These are phyloP conservation scores for Oryza longistaminata DNA, from an alignment of 176 grass and related monocot species.

Conservation along the genomic window DNA sequence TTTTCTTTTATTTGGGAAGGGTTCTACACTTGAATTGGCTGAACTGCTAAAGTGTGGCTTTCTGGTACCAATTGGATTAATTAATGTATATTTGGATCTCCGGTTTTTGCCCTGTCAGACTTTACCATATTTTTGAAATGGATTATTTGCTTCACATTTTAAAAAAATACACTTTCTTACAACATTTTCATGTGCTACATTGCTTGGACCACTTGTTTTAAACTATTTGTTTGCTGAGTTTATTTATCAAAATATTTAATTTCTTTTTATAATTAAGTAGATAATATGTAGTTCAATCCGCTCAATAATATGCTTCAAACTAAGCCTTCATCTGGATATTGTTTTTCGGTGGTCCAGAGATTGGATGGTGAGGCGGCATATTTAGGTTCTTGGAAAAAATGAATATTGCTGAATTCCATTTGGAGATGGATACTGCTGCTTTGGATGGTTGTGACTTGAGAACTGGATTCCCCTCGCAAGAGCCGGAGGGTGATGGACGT, in stretches of 20 bases:
- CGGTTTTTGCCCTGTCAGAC: neutral
- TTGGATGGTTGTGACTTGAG: constrained; percentile 14
- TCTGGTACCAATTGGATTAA: too few relatives aligned
- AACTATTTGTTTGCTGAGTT: too few relatives aligned
- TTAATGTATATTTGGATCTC: neutral
- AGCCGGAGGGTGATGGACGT: neutral
- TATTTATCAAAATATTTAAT: too few relatives aligned
- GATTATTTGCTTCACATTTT: too few relatives aligned
- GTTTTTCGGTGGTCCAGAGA: constrained; percentile 2
- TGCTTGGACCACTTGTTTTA: too few relatives aligned
- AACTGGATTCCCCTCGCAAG: constrained; percentile 44
- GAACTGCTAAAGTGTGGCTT: too few relatives aligned
- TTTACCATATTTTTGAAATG: neutral
- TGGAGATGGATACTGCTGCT: neutral
- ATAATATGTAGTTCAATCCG: too few relatives aligned
- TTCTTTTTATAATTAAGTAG: too few relatives aligned
- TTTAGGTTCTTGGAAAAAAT: constrained; percentile 35
- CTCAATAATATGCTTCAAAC: too few relatives aligned
- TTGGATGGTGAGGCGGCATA: constrained; percentile 24
- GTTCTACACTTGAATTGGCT: too few relatives aligned
- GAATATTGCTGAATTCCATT: neutral
- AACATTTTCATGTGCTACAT: too few relatives aligned
- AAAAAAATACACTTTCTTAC: too few relatives aligned
- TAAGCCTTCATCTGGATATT: neutral
- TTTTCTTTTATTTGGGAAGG: neutral